A percentile compares a stretch with the other conserved stretches of the same genome.
Evolutionary conservation across 768 basidiomycete genomes (phyloP).

Genomic region (Amanita pseudoporphyria): DNA sequence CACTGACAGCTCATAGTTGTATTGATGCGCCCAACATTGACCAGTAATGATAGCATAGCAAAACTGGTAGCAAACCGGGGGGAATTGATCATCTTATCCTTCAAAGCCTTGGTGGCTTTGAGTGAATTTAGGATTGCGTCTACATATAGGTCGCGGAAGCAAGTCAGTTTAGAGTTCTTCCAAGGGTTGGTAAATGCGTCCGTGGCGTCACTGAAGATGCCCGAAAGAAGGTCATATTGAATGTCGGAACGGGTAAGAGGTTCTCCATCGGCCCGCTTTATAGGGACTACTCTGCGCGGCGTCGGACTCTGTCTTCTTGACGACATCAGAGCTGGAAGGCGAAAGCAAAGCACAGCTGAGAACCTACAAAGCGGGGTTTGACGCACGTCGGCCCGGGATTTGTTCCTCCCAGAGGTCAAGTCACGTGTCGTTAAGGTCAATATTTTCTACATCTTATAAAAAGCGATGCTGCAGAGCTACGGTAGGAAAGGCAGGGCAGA

Average conservation of each 20-base stretch:
- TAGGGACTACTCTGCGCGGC: slow-evolving; percentile 32
- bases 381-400: not conserved
- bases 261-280: slow-evolving; percentile 54
- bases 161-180: slow-evolving; percentile 25
- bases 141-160: slow-evolving; percentile 55
- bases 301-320: slow-evolving; percentile 32
- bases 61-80: slow-evolving; percentile 55
- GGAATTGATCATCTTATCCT: slow-evolving; percentile 60
- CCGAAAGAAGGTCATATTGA: slow-evolving; percentile 70
- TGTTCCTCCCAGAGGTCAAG: slow-evolving; percentile 1
- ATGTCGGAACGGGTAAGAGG: slow-evolving; percentile 59
- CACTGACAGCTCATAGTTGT: slow-evolving; percentile 75
- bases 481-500: not conserved
- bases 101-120: slow-evolving; percentile 61
- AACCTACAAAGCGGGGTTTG: slow-evolving; percentile 1
- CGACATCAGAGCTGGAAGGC: slow-evolving; percentile 11
- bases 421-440: slow-evolving; percentile 3
- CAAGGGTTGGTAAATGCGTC: slow-evolving; percentile 44
- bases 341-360: not conserved
- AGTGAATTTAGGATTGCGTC: slow-evolving; percentile 43
- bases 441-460: not conserved
- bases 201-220: slow-evolving; percentile 63
- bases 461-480: not conserved
- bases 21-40: slow-evolving; percentile 75
- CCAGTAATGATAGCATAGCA: slow-evolving; percentile 63